Evolutionary conservation across 495 filamentous ascomycete species (phyloP), one percentile per base, ranked within the genome.

Genomic region (Hapsidospora chrysogenum): DNA sequence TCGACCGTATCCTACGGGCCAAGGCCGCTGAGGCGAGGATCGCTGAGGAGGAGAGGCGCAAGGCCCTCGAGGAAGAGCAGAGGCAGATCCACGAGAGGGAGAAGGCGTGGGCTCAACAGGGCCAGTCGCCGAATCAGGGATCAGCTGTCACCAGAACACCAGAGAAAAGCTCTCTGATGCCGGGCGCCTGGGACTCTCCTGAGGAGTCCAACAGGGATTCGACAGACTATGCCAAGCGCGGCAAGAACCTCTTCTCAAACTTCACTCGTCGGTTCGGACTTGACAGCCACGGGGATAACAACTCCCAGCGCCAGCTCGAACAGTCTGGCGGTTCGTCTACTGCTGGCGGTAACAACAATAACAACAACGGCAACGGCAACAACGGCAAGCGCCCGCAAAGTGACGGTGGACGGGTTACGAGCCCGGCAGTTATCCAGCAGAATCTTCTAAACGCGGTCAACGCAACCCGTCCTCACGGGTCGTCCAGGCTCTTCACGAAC

Each of bases 21-120:
- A 86, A 85, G 54, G 84, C 76, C 9, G 77, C 78, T 4, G 85
- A 96, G 50, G 77, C 80, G 10, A 68, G 79, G 18, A 74, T 95
- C 44, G 85, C 82, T 4, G 82, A 95, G 43, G 76, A 83, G 45
- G 70, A 80, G 41, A 69, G 80, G 13, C 70, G 76, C 48, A 80
- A 78, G 45, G 74, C 84, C 27, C 40, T 85, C 10, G 83, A 92
- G 30, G 74, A 78, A 34, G 82, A 95, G 48, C 69, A 70, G 46
- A 60, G 56, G 15, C 55, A 74, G 16, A 74, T 78, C 38, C 71
- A 75, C 45, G 70, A 69, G 30, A 49, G 54, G 4, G 68, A 68
- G 61, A 71, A 68, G 52, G 63, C 59, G 40, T 53, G 51, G 49
- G 55, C 64, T 29, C 49, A 39, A 3, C 52, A 48, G 16, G 40